These are phyloP conservation scores for Omphalotus olearius DNA, from an alignment of 1,284 basidiomycete species.

Conservation along the genomic window DNA sequence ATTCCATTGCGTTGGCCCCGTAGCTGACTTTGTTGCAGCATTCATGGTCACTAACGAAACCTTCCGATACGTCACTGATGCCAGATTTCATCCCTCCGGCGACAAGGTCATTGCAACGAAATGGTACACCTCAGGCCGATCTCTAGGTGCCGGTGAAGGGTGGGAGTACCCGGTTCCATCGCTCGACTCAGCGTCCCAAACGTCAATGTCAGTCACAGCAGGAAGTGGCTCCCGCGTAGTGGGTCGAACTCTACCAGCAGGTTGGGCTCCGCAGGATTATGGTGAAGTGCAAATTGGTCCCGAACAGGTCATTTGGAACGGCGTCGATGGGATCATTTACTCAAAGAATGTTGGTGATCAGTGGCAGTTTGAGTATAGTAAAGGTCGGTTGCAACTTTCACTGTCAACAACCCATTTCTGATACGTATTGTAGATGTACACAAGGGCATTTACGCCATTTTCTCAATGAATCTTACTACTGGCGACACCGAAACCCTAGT, in stretches of 20 bases:
- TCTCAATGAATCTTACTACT: constrained; percentile 57
- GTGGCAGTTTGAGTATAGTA: constrained; percentile 53
- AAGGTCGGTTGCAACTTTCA: constrained; percentile 39
- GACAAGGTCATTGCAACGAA: constrained; percentile 61
- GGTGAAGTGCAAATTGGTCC: constrained; percentile 67
- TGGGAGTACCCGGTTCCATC: constrained; percentile 60
- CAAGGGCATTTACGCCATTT: constrained; percentile 65
- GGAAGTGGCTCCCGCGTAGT: constrained; percentile 54
- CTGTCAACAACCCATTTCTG: not conserved
- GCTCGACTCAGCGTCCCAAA: constrained; percentile 12
- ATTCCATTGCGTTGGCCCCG: not conserved
- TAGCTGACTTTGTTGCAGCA: constrained; percentile 30
- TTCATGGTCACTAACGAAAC: constrained; percentile 70
- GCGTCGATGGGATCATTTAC: constrained; percentile 56
- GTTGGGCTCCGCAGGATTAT: constrained; percentile 57
- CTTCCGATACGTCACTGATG: constrained; percentile 62
- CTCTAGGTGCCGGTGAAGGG: constrained; percentile 66
- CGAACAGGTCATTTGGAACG: constrained; percentile 63
- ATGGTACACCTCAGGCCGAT: constrained; percentile 65
- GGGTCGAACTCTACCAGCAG: constrained; percentile 51
- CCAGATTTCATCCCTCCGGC: constrained; percentile 66
- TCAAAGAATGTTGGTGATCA: constrained; percentile 57
- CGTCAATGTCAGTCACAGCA: constrained; percentile 26
- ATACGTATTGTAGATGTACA: constrained; percentile 49
- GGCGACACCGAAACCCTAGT: constrained; percentile 49